Base-by-base conservation (phyloP, 2,329 filamentous ascomycete genomes). In the Xylariaceae sp. region DNA sequence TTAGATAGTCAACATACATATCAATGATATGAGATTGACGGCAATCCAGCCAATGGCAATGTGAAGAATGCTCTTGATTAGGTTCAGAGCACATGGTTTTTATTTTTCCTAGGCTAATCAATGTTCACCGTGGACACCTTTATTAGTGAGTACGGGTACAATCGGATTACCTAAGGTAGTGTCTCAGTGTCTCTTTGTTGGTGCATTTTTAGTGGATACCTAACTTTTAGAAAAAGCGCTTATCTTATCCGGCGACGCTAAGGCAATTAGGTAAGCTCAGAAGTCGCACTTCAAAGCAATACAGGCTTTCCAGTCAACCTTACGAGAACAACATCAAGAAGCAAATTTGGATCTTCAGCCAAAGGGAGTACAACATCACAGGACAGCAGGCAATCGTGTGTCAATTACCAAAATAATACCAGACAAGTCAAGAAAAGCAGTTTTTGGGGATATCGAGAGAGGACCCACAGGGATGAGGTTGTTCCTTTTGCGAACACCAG, bases 281-380 rank as follows among this genome's bases (percentile, higher is more conserved):
- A 46, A 51, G 56, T 53, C 54, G 59, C 56, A 63, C 61, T 63
- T 63, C 56, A 58, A 54, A 52, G 50, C 57, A 60, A 44, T 55
- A 52, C 40, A 32, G 48, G 29, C 21, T 58, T 56, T 57, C 56
- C 57, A 50, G 58, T 53, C 48, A 67, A 65, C 63, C 66, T 66
- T 56, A 62, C 64, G 62, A 62, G 56, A 64, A 64, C 67, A 67
- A 65, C 66, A 63, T 56, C 57, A 59, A 50, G 53, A 48, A 59
- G 47, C 43, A 37, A 47, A 47, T 51, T 54, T 49, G 14, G 45
- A 49, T 29, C 26, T 55, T 54, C 42, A 32, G 21, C 46, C 48
- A 51, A 56, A 56, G 43, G 48, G 41, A 48, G 46, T 56, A 48
- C 54, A 52, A 26, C 57, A 44, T 14, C 37, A 20, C 49, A 45